Evolutionary conservation across 2,329 filamentous ascomycete genomes (phyloP).

Genomic region (Alternaria tenuissima): DNA sequence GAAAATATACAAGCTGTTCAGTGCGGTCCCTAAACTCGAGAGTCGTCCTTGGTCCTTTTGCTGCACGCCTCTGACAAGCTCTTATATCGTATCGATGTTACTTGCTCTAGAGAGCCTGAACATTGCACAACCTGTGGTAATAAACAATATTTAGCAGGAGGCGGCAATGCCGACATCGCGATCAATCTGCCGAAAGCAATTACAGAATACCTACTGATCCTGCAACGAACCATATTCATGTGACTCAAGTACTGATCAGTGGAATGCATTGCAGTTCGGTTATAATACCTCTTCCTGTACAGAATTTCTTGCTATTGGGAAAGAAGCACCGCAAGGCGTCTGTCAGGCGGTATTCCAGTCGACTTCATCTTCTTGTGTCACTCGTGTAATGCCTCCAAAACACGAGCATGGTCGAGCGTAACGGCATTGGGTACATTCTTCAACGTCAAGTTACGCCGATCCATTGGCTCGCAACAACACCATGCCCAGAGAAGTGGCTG

Average conservation of each 20-base stretch:
- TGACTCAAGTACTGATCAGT: neutral
- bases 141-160: neutral
- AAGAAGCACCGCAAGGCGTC: constrained; percentile 10
- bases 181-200: neutral
- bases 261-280: constrained; percentile 1
- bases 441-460: constrained; percentile 20
- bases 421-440: constrained; percentile 2
- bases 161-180: neutral
- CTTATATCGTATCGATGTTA: neutral
- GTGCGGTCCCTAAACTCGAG: neutral
- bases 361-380: constrained; percentile 2
- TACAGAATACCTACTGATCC: neutral
- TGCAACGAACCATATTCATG: neutral
- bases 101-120: neutral
- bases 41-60: neutral
- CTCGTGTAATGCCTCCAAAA: neutral
- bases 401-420: constrained; percentile 8
- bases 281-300: neutral
- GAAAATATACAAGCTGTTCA: neutral
- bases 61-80: constrained; percentile 3
- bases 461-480: constrained; percentile 29
- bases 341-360: constrained; percentile 13
- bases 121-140: neutral
- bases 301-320: neutral
- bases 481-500: constrained; percentile 19